Base-by-base conservation (phyloP, 805 yeast species). In the Priceomyces melissophilus region DNA sequence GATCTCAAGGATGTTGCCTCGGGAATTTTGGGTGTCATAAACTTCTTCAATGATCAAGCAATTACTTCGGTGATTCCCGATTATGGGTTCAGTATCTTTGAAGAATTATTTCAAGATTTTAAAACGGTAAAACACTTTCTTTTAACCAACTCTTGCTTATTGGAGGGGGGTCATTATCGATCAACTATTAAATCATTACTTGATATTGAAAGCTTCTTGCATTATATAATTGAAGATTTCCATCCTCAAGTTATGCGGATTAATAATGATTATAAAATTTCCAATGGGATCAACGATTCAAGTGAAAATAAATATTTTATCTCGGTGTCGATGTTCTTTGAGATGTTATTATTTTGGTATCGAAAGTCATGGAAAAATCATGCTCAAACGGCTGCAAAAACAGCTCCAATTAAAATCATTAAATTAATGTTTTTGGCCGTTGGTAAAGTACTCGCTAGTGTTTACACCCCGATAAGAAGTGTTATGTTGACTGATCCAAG, bases 331-430 rank as follows among this genome's bases (percentile, higher is more conserved):
- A 44, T 65, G 14, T 40, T 65, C 7, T 69, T 62, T 48, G 60
- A 68, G 20, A 39, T 69, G 37, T 34, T 63, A 13, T 59, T 53
- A n/a, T 54, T 55, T 25, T 69, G 73, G 71, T 60, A 63, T 41
- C 58, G 52, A 27, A 52, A 60, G 35, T 54, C 58, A 37, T 59
- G 64, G 29, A 63, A 63, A 16, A 54, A 58, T 9, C 41, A 55
- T 38, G 51, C 68, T 6, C 44, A 60, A 40, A 63, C 67, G 1
- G 43, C 60, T 9, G 42, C 44, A 2, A 46, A 54, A 32, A 44
- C 55, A 23, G 66, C 71, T 0, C 47, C 63, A 12, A 62, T 61
- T 37, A 61, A 60, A 39, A 56, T 62, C 3, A 55, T 67, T 36
- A 62, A 61, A 41, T 52, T 68, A 29, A 66, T 67, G 35, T 68